Percentiles rank a stretch among this genome's conserved stretches.
These are phyloP conservation scores for Diaporthe amygdali DNA, from an alignment of 2,329 filamentous ascomycete species.

Conservation along the genomic window DNA sequence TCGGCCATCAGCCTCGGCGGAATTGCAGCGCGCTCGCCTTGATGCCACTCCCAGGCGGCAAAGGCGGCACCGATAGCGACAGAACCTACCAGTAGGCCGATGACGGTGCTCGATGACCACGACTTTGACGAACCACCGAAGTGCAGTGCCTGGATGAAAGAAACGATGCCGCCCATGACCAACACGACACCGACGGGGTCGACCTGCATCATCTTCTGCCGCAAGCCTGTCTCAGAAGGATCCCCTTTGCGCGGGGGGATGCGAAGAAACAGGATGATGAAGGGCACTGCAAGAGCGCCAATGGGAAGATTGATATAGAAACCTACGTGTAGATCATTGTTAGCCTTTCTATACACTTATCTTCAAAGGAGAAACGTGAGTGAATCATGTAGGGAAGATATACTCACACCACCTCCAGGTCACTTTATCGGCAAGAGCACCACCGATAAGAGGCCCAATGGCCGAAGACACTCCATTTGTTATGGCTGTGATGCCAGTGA, in stretches of 20 bases:
- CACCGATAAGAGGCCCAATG: conserved; percentile 52
- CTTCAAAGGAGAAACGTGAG: too few species aligned
- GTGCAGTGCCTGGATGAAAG: conserved; percentile 52
- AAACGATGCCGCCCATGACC: conserved; percentile 43
- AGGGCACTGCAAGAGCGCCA: conserved; percentile 35
- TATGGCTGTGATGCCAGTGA: conserved; percentile 45
- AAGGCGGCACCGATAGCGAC: conserved; percentile 40
- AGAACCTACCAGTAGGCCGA: conserved; percentile 36
- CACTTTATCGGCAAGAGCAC: conserved; percentile 51
- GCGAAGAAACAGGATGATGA: conserved; percentile 34
- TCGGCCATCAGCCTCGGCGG: neutral
- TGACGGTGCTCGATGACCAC: conserved; percentile 43
- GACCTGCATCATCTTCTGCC: conserved; percentile 25
- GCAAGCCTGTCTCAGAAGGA: conserved; percentile 24
- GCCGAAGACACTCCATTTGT: conserved; percentile 50
- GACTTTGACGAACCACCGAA: conserved; percentile 47
- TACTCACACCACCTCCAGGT: conserved; percentile 20
- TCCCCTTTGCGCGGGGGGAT: conserved; percentile 24
- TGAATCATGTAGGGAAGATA: neutral
- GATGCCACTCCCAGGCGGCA: conserved; percentile 30
- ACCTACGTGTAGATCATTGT: conserved; percentile 19
- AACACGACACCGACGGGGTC: conserved; percentile 33
- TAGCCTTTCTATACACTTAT: neutral
- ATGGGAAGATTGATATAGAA: conserved; percentile 44
- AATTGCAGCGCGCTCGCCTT: neutral